These are phyloP conservation scores for Naganishia sp. DNA, from an alignment of 1,284 basidiomycete genomes.

Conservation along the genomic window DNA sequence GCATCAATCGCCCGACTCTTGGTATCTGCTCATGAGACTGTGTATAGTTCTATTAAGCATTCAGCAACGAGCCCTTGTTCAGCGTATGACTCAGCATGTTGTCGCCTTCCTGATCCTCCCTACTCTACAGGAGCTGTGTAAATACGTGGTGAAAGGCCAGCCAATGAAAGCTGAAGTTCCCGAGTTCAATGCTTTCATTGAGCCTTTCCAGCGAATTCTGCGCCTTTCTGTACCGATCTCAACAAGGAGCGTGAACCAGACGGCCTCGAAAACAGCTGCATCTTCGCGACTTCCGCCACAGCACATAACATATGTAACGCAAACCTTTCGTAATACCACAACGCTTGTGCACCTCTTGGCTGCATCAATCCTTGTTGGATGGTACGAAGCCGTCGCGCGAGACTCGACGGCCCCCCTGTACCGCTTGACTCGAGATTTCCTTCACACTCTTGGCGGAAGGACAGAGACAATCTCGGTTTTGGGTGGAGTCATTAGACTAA, in stretches of 20 bases:
- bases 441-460: constrained; percentile 12
- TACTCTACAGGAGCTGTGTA: constrained; percentile 5
- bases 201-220: constrained; percentile 12
- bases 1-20: background rate
- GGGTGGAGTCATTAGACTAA: constrained; percentile 21
- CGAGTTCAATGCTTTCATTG: constrained; percentile 2
- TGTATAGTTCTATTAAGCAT: constrained; percentile 20
- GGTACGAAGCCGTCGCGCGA: constrained; percentile 29
- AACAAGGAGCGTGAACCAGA: background rate
- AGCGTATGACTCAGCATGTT: constrained; percentile 19
- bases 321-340: constrained; percentile 16
- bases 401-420: background rate
- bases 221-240: constrained; percentile 1
- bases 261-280: background rate
- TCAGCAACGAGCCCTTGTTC: constrained; percentile 15
- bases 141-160: background rate
- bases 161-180: constrained; percentile 6
- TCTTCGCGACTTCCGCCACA: background rate
- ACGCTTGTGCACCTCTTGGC: constrained; percentile 26
- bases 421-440: background rate
- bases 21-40: background rate
- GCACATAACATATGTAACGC: constrained; percentile 19
- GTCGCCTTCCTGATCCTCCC: constrained; percentile 12
- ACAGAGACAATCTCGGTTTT: constrained; percentile 25
- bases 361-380: constrained; percentile 27